Evolutionary conservation across 2,329 filamentous ascomycete genomes (phyloP), one percentile per base, ranked within the genome.

Genomic region (Helotiales sp.): DNA sequence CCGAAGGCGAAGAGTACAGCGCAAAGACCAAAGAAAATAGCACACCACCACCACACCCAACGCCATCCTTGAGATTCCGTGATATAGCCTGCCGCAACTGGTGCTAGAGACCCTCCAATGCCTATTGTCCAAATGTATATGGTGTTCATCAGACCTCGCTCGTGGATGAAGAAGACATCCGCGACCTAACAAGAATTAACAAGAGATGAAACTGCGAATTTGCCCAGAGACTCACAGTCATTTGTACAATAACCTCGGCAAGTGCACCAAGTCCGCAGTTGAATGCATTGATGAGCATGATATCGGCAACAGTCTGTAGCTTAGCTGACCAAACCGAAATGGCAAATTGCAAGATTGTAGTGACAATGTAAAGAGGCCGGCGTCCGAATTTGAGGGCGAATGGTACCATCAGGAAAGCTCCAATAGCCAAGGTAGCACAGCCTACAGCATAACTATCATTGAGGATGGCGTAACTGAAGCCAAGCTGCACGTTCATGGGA

Each of bases 21-120:
- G 5, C 70, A 68, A 8, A 69, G 55, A 2, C 72, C 72, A 24
- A 78, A 68, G 30, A 79, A 67, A 49, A 79, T 76, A 17, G 69
- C 69, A 44, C 67, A 73, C 72, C 72, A 80, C 77, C 77, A 80
- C 73, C 73, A 81, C 1, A 76, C 71, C 77, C 77, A 81, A 12
- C 78, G 70, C 79, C 80, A 83, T 0, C 77, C 78, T 62, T 77
- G 73, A 1, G 67, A 65, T 0, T 68, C 63, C 8, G 67, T 58
- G 19, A 70, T 67, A 60, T 73, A 78, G 17, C 76, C 76, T 7
- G 76, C 67, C 22, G 72, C 71, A 6, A 79, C 64, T 0, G 75
- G 71, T 0, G 70, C 73, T 1, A 81, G 66, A 6, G 70, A 75
- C 63, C 69, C 73, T 22, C 72, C 66, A 36, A 74, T 25, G n/a